Conservation (phyloP, 2,329 filamentous ascomycete species). For the Pseudogymnoascus sp. region DNA sequence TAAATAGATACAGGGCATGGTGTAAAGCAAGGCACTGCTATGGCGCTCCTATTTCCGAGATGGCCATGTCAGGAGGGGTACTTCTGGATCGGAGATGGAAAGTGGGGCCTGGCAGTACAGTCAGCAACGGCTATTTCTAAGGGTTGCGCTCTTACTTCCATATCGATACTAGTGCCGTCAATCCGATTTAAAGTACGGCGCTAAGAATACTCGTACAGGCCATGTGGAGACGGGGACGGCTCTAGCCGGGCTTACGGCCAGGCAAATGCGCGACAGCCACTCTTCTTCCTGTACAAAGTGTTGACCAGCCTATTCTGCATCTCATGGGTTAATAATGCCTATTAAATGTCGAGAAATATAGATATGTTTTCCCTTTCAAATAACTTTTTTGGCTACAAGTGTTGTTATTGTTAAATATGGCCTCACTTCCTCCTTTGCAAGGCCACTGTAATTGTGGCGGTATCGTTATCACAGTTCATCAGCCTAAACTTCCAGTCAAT, state of each 20-base stretch:
- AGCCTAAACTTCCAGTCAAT: constrained; percentile 9
- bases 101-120: background rate
- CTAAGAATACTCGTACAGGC: background rate
- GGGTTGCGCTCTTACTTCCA: background rate
- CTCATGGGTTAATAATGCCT: background rate
- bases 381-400: background rate
- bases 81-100: background rate
- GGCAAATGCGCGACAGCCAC: background rate
- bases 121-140: background rate
- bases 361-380: background rate
- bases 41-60: background rate
- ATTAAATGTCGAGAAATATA: background rate
- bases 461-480: constrained; percentile 12
- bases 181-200: background rate
- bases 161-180: background rate
- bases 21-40: background rate
- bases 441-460: constrained; percentile 14
- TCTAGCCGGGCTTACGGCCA: background rate
- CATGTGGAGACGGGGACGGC: background rate
- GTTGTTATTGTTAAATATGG: background rate
- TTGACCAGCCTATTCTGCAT: background rate
- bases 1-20: background rate
- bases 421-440: background rate
- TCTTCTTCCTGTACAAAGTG: background rate
- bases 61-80: background rate